Evolutionary conservation across 441 rosid genomes (phyloP), one percentile per base, ranked within the genome.

Genomic region (Bocquillonia castaneifolia): DNA sequence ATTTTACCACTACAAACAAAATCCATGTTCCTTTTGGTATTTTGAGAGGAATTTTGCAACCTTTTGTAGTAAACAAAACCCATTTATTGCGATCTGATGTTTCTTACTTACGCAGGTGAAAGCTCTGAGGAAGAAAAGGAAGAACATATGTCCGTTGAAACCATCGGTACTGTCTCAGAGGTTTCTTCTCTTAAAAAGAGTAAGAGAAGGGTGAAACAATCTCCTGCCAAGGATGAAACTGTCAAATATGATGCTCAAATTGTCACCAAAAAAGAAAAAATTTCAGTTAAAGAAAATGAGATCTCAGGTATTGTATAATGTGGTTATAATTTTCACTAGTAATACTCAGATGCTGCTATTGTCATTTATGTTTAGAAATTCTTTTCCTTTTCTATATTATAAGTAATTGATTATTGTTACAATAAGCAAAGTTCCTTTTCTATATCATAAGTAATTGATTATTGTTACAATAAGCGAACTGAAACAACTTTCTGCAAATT

Each of bases 61-160:
- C 22, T 3, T 42, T 36, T 28, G 1, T 28, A 32, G 18, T 53
- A 47, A 1, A 15, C 32, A 32, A 18, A 42, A 42, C 59, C 53
- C n/a, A 25, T 48, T 69, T 78, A 54, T 55, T 48, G 25, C 45
- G 37, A 20, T 63, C 15, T 25, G 60, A 68, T 42, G 32, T 64
- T 74, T 53, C 29, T 63, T 60, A 31, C 56, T n/a, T 59, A 23
- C 78, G 74, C 86, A 88, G 94, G 76, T 82, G 77, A 73, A 78
- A 76, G 66, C 51, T 78, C 80, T 64, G 72, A 64, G 73, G 76
- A 72, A 66, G 77, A 79, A 64, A 80, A 71, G 63, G 73, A 36
- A 65, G 71, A 69, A 37, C 72, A 66, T 25, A 18, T 29, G 66
- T 48, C 73, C 31, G 61, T 55, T 53, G 72, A 69, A 59, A 40